Percentiles rank a stretch among this genome's conserved stretches.
Evolutionary conservation across 495 filamentous ascomycete species (phyloP).

Genomic region (Acidiella bohemica): DNA sequence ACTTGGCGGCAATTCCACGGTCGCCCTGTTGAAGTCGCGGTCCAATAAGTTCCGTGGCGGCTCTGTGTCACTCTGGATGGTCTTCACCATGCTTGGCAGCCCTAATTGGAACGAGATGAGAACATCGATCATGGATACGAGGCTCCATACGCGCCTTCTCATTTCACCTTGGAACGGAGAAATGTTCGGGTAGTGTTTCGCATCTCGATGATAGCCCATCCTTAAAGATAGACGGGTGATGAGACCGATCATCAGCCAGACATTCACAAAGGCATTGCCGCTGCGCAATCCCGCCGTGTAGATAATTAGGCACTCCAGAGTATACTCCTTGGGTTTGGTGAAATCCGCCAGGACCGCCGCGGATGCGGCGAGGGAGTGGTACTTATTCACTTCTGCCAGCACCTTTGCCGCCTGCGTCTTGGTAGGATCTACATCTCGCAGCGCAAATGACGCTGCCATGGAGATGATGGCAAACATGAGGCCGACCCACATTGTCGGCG

Average conservation of each 20-base stretch:
- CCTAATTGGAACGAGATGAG: conserved; percentile 27
- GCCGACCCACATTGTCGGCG: conserved; percentile 27
- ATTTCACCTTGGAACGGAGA: conserved; percentile 27
- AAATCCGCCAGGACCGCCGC: conserved; percentile 26
- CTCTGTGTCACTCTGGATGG: conserved; percentile 23
- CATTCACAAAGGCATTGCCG: conserved; percentile 22
- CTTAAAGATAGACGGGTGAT: conserved; percentile 23
- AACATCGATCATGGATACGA: conserved; percentile 25
- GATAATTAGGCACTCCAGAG: conserved; percentile 26
- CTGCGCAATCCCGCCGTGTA: conserved; percentile 22
- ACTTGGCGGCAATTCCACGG: conserved; percentile 19
- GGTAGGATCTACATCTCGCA: conserved; percentile 8
- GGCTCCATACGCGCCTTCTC: conserved; percentile 25
- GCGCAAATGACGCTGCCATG: conserved; percentile 19
- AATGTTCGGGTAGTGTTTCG: conserved; percentile 24
- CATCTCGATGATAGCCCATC: conserved; percentile 31
- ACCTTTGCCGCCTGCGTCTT: conserved; percentile 8
- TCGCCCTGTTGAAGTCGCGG: conserved; percentile 28
- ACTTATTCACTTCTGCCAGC: conserved; percentile 19
- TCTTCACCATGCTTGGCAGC: conserved; percentile 24
- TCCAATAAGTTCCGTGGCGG: conserved; percentile 29
- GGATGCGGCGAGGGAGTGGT: conserved; percentile 23
- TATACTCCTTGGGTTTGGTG: conserved; percentile 25
- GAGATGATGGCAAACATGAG: conserved; percentile 26
- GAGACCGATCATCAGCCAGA: conserved; percentile 28